Base-by-base conservation (phyloP, 129 eudicot genomes). In the Smallanthus sonchifolius region DNA sequence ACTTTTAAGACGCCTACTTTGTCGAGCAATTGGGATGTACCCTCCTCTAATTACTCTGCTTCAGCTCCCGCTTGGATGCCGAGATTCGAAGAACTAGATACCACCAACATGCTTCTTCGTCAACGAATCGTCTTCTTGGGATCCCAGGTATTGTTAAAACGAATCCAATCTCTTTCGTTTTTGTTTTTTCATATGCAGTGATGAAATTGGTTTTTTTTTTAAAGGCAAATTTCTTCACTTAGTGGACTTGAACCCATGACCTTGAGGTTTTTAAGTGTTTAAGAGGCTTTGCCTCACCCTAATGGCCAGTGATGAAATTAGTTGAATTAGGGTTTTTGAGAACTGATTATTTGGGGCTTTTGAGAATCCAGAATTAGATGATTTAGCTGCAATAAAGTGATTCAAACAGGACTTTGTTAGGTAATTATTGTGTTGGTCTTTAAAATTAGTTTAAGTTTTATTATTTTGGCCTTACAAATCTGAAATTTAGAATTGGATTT, bases 71-170 rank as follows among this genome's bases (percentile, higher is more conserved):
- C 92, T 56, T 78, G 90, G 89, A 72, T 86, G 77, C 98, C 98
- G 30, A 75, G 76, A 74, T 86, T 88, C 65, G 98, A 94, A 80
- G 98, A 94, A 71, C 98, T 94, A 59, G 97, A 94, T 77, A 83
- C 98, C 63, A 90, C 97, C 72, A 90, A 91, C 71, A 94, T 94
- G 98, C 98, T 94, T 80, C 98, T 90, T 80, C 91, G 97, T 36
- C 98, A 94, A 80, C 79, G 98, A 32, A 94, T 94, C 77, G 80
- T 94, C 66, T 94, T 90, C 80, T 73, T 94, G 82, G 98, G 98
- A 38, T 77, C 87, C 64, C 89, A 88, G 93, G 98, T 94, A 30
- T 34, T 8, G 3, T 16, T 57, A 9, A 15, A 0, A 17, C 6
- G 11, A 75, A 35, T 19, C 15, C 1, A 35, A 8, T 65, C 2